Evolutionary conservation across 2,329 filamentous ascomycete genomes (phyloP), one percentile per base, ranked within the genome.

Genomic region (Cadophora gregata): DNA sequence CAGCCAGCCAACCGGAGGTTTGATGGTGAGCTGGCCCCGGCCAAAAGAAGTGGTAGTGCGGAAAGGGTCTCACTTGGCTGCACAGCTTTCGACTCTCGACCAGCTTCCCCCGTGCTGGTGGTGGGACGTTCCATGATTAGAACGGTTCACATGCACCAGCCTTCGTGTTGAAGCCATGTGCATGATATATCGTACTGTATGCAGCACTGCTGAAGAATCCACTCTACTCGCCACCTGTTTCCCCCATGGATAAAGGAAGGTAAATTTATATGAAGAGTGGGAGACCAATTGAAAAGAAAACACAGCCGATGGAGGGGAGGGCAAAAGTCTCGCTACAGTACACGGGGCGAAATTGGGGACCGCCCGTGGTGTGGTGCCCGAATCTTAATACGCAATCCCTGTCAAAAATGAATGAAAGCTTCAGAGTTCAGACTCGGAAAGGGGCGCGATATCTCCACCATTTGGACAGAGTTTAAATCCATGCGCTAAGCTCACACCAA

Each of bases 1-100:
- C 6, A 12, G 29, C 53, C 27, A 64, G 62, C 69, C 69, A 71
- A 68, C 63, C 63, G 67, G 69, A 67, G 50, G 8, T 47, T 66
- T 67, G 24, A 62, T 9, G n/a, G n/a, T 14, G 24, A 62, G 10
- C 53, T 25, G 24, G 24, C 38, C 60, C 60, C 53, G 19, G 59
- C 42, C 53, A 59, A 31, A 65, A 9, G n/a, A 58, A 51, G n/a
- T 27, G 61, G 55, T 65, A 67, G 67, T 56, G 60, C 33, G 25
- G n/a, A 55, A 31, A 58, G 50, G 55, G 66, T 64, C 65, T 65
- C 45, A 61, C 62, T 51, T 33, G 31, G 21, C n/a, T 62, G 48
- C 64, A 58, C 60, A 62, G 27, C 25, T 56, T 58, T 50, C 42
- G 53, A 24, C 24, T 56, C 61, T 50, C 42, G 53, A 24, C 24